Evolutionary conservation across 106 monocot species (phyloP), one percentile per base, ranked within the genome.

Genomic region (Allium fistulosum): DNA sequence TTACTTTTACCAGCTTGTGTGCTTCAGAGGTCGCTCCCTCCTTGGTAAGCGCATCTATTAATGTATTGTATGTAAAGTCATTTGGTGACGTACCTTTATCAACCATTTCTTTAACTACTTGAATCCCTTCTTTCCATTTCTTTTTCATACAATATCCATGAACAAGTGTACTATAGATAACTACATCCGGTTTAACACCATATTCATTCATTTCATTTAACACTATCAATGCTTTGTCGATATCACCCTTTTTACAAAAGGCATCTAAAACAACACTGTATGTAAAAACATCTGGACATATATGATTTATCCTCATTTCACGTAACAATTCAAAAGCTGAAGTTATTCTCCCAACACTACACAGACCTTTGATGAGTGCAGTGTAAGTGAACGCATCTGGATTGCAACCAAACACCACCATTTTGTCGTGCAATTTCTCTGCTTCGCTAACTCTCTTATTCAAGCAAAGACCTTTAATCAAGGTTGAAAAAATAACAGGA

Each of bases 401-500:
- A 6, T 11, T 45, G 14, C 56, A 45, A 27, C 67, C 28, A 55
- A 49, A 17, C 46, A 37, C 47, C 0, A 48, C 15, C 66, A 72
- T 85, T 81, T 66, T 69, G 11, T 81, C 51, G 37, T 71, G 49
- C 51, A 81, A 13, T 49, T 10, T 13, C 1, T 58, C 1, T 15
- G 80, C 84, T 18, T 80, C 77, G 11, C 2, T 10, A 28, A 77
- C 67, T 61, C 64, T 61, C 9, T 62, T 69, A 46, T 70, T 58
- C 16, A 37, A 14, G 63, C 77, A 80, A 48, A 84, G 79, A 0
- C 84, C 80, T 57, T 75, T 71, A 16, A 78, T 66, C 6, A 87
- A 27, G 8, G 77, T 51, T 59, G 26, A 69, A 61, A 74, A 78
- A 10, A 74, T 71, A 6, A 81, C 75, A 2, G 67, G 63, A 55